These are phyloP conservation scores for Sporothrix protearum DNA, from an alignment of 2,329 filamentous ascomycete genomes.

Conservation along the genomic window DNA sequence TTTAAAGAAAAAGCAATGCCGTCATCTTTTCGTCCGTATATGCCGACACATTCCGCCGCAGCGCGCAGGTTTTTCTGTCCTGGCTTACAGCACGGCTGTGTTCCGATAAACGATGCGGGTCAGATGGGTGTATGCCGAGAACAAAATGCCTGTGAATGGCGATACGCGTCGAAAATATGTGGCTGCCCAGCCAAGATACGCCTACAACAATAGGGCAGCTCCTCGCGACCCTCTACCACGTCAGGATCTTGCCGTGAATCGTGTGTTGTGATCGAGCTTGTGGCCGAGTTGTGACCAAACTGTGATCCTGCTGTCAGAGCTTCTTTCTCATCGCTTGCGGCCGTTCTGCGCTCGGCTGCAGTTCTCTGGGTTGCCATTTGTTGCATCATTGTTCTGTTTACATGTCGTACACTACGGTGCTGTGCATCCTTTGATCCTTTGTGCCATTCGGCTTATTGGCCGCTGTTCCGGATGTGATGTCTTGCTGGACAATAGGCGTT, in stretches of 20 bases:
- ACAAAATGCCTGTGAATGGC: not conserved
- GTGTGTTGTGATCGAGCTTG: not conserved
- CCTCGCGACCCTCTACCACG: slow-evolving; percentile 8
- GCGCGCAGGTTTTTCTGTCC: not conserved
- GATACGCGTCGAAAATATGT: not conserved
- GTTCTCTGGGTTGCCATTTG: not conserved
- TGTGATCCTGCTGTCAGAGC: not conserved
- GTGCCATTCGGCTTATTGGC: slow-evolving; percentile 1
- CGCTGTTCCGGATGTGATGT: not conserved
- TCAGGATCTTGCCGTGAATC: slow-evolving; percentile 8
- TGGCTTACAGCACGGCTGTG: not conserved
- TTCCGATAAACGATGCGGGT: not conserved
- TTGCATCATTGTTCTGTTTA: not conserved
- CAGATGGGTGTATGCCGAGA: not conserved
- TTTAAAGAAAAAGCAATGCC: not conserved
- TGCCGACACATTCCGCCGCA: not conserved
- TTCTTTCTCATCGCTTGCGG: not conserved
- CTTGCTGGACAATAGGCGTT: not conserved
- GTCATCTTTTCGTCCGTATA: not conserved
- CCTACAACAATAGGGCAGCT: not conserved
- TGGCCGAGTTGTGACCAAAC: not conserved
- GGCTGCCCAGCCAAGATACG: not conserved
- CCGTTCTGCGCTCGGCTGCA: not conserved
- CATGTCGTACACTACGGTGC: not conserved
- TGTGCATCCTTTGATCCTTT: no score